Evolutionary conservation across 768 basidiomycete species (phyloP).

Genomic region (Amyloporia xantha): DNA sequence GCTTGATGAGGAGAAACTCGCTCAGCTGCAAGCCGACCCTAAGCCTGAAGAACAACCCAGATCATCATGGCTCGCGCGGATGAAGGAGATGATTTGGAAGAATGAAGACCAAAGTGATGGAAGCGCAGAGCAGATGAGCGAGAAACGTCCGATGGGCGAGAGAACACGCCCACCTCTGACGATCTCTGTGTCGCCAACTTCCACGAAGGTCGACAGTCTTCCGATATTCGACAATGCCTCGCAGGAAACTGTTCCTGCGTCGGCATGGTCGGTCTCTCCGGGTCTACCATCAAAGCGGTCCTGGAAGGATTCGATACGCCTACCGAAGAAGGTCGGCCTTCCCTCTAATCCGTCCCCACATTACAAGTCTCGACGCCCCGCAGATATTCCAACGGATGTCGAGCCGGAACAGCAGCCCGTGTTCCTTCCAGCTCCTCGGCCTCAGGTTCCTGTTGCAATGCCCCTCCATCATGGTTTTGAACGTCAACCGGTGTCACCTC

Average conservation of each 20-base stretch:
- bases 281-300: slow-evolving; percentile 23
- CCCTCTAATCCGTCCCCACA: slow-evolving; percentile 6
- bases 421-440: slow-evolving; percentile 13
- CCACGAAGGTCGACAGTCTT: slow-evolving; percentile 19
- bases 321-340: slow-evolving; percentile 11
- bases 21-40: slow-evolving; percentile 6
- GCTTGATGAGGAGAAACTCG: slow-evolving; percentile 20
- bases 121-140: not conserved
- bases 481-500: slow-evolving; percentile 16
- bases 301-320: slow-evolving; percentile 13
- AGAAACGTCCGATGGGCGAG: slow-evolving; percentile 13
- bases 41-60: slow-evolving; percentile 5
- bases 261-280: slow-evolving; percentile 29
- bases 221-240: slow-evolving; percentile 25
- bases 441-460: slow-evolving; percentile 21
- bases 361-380: slow-evolving; percentile 5
- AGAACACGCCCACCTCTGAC: slow-evolving; percentile 31
- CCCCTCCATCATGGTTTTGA: slow-evolving; percentile 40
- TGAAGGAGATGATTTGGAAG: slow-evolving; percentile 26
- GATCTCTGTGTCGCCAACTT: slow-evolving; percentile 38
- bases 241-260: slow-evolving; percentile 18
- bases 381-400: slow-evolving; percentile 13
- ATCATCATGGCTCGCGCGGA: slow-evolving; percentile 30
- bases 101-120: slow-evolving; percentile 7
- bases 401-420: slow-evolving; percentile 8